Percentiles rank a stretch among this genome's conserved stretches.
These are phyloP conservation scores for Gloeophyllum trabeum DNA, from an alignment of 768 basidiomycete species.

Conservation along the genomic window DNA sequence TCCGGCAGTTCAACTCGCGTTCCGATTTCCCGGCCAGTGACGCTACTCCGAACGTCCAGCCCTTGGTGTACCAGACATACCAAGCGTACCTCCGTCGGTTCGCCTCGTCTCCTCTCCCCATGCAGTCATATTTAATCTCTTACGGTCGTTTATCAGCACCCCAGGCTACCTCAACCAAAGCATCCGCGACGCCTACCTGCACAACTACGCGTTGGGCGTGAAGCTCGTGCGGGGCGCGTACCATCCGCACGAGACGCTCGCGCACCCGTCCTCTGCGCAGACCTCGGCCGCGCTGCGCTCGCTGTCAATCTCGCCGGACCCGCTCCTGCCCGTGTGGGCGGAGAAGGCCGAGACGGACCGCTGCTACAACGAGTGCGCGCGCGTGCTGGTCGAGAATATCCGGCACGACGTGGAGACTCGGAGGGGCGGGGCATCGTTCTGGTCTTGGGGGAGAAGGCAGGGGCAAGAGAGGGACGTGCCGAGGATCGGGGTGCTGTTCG, in stretches of 20 bases:
- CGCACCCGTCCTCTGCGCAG: constrained; percentile 21
- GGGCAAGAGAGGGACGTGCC: constrained; percentile 8
- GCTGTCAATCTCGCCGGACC: constrained; percentile 45
- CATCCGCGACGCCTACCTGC: constrained; percentile 49
- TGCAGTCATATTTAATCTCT: constrained; percentile 3
- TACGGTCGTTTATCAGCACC: constrained; percentile 30
- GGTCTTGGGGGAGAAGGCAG: constrained; percentile 4
- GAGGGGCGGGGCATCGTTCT: too few relatives aligned
- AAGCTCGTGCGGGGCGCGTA: constrained; percentile 95
- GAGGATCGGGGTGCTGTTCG: constrained; percentile 64
- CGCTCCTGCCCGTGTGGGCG: constrained; percentile 55
- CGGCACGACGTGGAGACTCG: constrained; percentile 31
- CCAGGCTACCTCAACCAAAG: constrained; percentile 57
- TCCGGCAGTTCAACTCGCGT: constrained; percentile 68
- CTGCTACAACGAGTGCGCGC: constrained; percentile 56
- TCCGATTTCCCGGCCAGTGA: constrained; percentile 3
- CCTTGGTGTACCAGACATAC: constrained; percentile 76
- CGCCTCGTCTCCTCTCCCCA: constrained; percentile 4
- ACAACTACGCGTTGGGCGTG: constrained; percentile 71
- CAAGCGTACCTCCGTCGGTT: constrained; percentile 82
- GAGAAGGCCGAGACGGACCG: constrained; percentile 63
- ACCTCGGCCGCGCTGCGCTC: constrained; percentile 12
- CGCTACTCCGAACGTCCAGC: constrained; percentile 28
- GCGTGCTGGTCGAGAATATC: constrained; percentile 43
- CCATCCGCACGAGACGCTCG: constrained; percentile 61